Evolutionary conservation across 257 asterid genomes (phyloP).

Genomic region (Cordia subcordata): DNA sequence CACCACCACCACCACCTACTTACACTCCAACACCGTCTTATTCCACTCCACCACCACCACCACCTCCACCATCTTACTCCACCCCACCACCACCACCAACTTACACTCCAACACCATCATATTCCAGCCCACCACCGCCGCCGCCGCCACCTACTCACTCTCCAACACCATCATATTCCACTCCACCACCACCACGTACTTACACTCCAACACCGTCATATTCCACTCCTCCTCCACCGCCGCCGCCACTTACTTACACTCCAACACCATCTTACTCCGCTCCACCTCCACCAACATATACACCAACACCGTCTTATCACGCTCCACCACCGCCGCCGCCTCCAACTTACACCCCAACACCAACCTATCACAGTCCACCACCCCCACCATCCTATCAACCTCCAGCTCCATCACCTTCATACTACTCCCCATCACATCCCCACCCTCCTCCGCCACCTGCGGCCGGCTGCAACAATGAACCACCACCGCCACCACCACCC

Average conservation of each 20-base stretch:
- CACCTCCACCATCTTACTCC: slow-evolving; percentile 15
- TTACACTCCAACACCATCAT: slow-evolving; percentile 12
- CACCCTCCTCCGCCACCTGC: slow-evolving; percentile 23
- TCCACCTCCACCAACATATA: slow-evolving; percentile 21
- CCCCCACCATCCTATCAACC: slow-evolving; percentile 17
- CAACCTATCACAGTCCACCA: slow-evolving; percentile 28
- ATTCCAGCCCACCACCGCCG: slow-evolving; percentile 11
- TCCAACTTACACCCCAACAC: slow-evolving; percentile 18
- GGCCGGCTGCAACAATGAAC: slow-evolving; percentile 14
- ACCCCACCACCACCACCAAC: slow-evolving; percentile 17
- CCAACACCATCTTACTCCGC: slow-evolving; percentile 31
- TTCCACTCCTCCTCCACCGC: slow-evolving; percentile 26
- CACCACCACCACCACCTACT: slow-evolving; percentile 24
- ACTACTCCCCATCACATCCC: slow-evolving; percentile 6
- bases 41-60: slow-evolving; percentile 27
- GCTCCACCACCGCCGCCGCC: slow-evolving; percentile 36
- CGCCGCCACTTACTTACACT: slow-evolving; percentile 11
- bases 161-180: slow-evolving; percentile 8
- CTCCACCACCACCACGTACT: slow-evolving; percentile 21
- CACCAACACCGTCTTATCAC: slow-evolving; percentile 21
- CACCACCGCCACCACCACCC: slow-evolving; percentile 30
- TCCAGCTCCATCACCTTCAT: slow-evolving; percentile 24
- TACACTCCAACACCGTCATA: slow-evolving; percentile 17
- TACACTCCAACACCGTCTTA: slow-evolving; percentile 24
- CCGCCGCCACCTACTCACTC: slow-evolving; percentile 19